phyloP scores from a whole-genome alignment of 1,284 basidiomycete species.

The Leccinum fuscescens region DNA sequence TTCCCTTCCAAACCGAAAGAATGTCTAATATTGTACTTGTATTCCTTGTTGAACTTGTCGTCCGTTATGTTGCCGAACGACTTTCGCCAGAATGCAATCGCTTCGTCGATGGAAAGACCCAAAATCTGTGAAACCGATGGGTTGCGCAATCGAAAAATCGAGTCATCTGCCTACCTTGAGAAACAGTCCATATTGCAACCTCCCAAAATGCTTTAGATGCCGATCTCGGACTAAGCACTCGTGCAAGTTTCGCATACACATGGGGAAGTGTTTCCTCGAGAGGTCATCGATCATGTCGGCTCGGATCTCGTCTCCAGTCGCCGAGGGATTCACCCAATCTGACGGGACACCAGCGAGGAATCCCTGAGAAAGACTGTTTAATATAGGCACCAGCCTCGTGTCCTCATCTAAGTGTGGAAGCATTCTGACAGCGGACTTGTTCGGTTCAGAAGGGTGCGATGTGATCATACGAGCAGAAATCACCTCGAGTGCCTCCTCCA shows the following conservation, averaged over 20 bases:
- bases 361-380: constrained; percentile 91
- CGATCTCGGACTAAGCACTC: constrained; percentile 74
- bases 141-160: neutral
- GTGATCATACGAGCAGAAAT: constrained; percentile 18
- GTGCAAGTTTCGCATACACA: constrained; percentile 95
- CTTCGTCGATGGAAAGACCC: constrained; percentile 93
- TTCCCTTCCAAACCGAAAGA: constrained; percentile 94
- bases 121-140: constrained; percentile 59
- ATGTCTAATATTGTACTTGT: constrained; percentile 97
- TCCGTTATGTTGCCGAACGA: constrained; percentile 82
- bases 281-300: constrained; percentile 95
- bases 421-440: constrained; percentile 80
- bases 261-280: constrained; percentile 86
- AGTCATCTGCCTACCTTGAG: constrained; percentile 69
- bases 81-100: constrained; percentile 90
- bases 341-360: constrained; percentile 90
- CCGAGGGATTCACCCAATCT: constrained; percentile 65
- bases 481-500: constrained; percentile 84
- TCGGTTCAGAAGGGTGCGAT: constrained; percentile 3
- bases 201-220: constrained; percentile 91
- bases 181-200: constrained; percentile 92
- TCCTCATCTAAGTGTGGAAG: constrained; percentile 97
- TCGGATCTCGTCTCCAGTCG: constrained; percentile 68
- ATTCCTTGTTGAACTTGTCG: constrained; percentile 98
- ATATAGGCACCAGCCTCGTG: constrained; percentile 85